phyloP scores from a whole-genome alignment of 345 rosid species.

The Erodium maritimum region DNA sequence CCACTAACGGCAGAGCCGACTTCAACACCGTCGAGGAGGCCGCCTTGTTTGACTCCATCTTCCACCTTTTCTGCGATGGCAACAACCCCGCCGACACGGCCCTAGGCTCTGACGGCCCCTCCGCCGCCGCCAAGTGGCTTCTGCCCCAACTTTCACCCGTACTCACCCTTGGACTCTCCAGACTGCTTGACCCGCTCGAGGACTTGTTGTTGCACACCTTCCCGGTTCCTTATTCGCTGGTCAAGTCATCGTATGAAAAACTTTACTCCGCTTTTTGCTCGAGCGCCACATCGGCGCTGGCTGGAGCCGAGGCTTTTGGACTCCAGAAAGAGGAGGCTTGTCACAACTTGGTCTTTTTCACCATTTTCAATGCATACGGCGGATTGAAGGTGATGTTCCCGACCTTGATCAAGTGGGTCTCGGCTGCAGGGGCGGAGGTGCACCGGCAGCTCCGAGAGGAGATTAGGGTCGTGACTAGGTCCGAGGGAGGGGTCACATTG shows the following conservation, averaged over 20 bases:
- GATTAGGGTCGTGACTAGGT: neutral
- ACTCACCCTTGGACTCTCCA: slow-evolving; percentile 8
- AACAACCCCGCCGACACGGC: slow-evolving; percentile 2
- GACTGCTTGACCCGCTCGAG: slow-evolving; percentile 6
- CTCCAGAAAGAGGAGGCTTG: slow-evolving; percentile 31
- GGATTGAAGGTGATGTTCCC: slow-evolving; percentile 26
- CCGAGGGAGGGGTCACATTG: slow-evolving; percentile 19
- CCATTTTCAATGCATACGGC: slow-evolving; percentile 29
- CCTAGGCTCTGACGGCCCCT: slow-evolving; percentile 10
- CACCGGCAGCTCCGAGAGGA: slow-evolving; percentile 25
- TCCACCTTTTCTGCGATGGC: slow-evolving; percentile 10
- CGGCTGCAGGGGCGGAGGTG: slow-evolving; percentile 19
- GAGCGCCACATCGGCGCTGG: slow-evolving; percentile 10
- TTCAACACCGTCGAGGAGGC: slow-evolving; percentile 10
- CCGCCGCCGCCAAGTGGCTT: slow-evolving; percentile 13
- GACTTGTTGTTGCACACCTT: slow-evolving; percentile 23
- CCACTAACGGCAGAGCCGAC: slow-evolving; percentile 6
- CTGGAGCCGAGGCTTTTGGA: slow-evolving; percentile 24
- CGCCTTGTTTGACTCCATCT: slow-evolving; percentile 16
- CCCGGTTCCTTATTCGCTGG: slow-evolving; percentile 16
- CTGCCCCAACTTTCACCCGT: slow-evolving; percentile 20
- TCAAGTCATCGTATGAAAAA: slow-evolving; percentile 16
- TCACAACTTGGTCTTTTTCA: slow-evolving; percentile 31
- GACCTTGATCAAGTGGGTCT: slow-evolving; percentile 32
- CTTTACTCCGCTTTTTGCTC: slow-evolving; percentile 22